Base-by-base conservation (phyloP, 345 rosid species). In the Gossypium bickii region DNA sequence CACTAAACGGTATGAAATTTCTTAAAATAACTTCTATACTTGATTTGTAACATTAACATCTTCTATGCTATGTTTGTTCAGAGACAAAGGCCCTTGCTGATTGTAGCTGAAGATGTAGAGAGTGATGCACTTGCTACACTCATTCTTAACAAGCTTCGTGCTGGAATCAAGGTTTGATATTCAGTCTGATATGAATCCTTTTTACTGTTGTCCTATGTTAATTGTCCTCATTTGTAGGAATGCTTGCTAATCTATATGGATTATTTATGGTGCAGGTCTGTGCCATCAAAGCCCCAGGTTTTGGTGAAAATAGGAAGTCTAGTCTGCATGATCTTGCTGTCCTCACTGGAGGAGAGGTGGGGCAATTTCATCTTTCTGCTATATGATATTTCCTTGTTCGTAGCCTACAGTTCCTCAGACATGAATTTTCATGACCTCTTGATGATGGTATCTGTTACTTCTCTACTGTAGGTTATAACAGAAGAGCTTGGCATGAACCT, bases 401-500 rank as follows among this genome's bases (percentile, higher is more conserved):
- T 59, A 1, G 18, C 67, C 2, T 38, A 52, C 0, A 15, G 61
- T 65, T 20, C 16, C 22, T 51, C 4, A 2, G 47, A 16, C 59
- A 4, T 51, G 22, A 9, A 51, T 11, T 74, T 48, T 55, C 25
- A 60, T 71, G 60, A 72, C 16, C 22, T 15, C 13, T 62, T 20
- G 2, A 67, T 5, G 44, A 65, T 68, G 55, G 52, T 49, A 29
- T 58, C 44, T 20, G 18, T 24, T 72, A 22, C 47, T 62, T 55
- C 15, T 57, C 9, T 51, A 53, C 76, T 79, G 62, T 78, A 95
- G 99, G 83, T 95, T 45, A 90, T 93, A 74, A 93, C 97, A n/a
- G 99, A 93, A 81, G 99, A 95, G 81, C 86, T 93, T 70, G 98
- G 99, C 53, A 87, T 89, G 91, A 91, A 90, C 81, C 97, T 95